Percentiles rank a stretch among this genome's conserved stretches.
These are phyloP conservation scores for Syzygium aqueum DNA, from an alignment of 345 rosid species.

Conservation along the genomic window DNA sequence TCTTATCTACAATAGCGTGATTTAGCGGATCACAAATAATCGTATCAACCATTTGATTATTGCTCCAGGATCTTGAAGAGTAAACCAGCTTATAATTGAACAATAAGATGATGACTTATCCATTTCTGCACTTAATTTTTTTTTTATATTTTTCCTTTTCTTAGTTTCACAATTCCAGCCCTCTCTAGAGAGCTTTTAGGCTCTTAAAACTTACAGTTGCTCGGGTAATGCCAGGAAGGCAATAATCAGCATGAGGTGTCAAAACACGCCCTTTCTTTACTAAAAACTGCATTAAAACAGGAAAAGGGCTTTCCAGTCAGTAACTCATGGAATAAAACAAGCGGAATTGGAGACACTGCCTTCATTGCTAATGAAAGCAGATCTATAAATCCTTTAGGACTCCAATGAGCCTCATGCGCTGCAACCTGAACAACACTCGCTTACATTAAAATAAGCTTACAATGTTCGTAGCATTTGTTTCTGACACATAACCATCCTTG, in stretches of 20 bases:
- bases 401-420: neutral
- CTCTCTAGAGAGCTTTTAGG: neutral
- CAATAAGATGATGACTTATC: neutral
- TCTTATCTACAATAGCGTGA: neutral
- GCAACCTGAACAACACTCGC: neutral
- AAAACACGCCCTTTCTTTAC: slow-evolving; percentile 78
- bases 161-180: neutral
- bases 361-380: neutral
- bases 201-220: slow-evolving; percentile 51
- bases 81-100: neutral
- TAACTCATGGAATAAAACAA: neutral
- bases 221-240: slow-evolving; percentile 90
- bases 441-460: slow-evolving; percentile 31
- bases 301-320: neutral
- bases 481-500: slow-evolving; percentile 86
- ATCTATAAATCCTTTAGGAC: neutral
- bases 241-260: slow-evolving; percentile 87
- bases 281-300: slow-evolving; percentile 42
- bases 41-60: neutral
- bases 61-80: neutral
- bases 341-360: neutral
- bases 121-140: neutral
- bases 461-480: slow-evolving; percentile 90
- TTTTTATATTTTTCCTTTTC: neutral
- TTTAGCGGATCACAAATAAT: neutral